Evolutionary conservation across 176 grass and related monocot species (phyloP), one percentile per base, ranked within the genome.

Genomic region (Rhynchospora tenuis): DNA sequence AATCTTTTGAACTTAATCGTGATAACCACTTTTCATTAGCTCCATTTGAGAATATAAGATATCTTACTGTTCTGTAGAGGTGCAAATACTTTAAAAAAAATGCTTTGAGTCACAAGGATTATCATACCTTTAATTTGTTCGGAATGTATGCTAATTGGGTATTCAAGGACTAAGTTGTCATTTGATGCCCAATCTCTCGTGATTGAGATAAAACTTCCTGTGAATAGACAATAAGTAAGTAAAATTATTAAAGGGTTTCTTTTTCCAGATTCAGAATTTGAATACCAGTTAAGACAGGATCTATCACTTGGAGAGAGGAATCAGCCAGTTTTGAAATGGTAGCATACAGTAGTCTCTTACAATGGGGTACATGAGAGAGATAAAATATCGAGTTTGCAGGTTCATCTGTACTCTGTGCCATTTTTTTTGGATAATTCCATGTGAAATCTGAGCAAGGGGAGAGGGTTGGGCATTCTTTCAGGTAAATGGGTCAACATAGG

Each of bases 111-210:
- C 33, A 38, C 33, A 38, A 38, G 33, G 33, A 38, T 28, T 44
- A 46, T 15, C 67, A 54, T 83, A 93, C 96, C 96, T 91, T 98
- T 93, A 64, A 99, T 87, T 68, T 86, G 77, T 67, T 99, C 96
- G 50, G 89, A 93, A 13, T 80, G 78, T 52, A 95, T 46, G 79
- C n/a, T 82, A 77, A 99, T 87, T 6, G 92, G 93, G 4, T 93
- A 45, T 45, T 89, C 86, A 13, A 99, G 84, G 50, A 9, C 26
- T 64, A 99, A 75, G 0, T n/a, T 84, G 81, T 95, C 96, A 81
- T 81, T 87, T 45, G 84, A 87, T 79, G 13, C 64, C 93, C 96
- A 99, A 20, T 84, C 86, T 84, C 51, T 95, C 42, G 75, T 90
- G 77, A 95, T 22, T 43, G 88, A 72, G 31, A 99, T 86, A 79